These are phyloP conservation scores for Zopfia rhizophila DNA, from an alignment of 2,329 filamentous ascomycete genomes.

Conservation along the genomic window DNA sequence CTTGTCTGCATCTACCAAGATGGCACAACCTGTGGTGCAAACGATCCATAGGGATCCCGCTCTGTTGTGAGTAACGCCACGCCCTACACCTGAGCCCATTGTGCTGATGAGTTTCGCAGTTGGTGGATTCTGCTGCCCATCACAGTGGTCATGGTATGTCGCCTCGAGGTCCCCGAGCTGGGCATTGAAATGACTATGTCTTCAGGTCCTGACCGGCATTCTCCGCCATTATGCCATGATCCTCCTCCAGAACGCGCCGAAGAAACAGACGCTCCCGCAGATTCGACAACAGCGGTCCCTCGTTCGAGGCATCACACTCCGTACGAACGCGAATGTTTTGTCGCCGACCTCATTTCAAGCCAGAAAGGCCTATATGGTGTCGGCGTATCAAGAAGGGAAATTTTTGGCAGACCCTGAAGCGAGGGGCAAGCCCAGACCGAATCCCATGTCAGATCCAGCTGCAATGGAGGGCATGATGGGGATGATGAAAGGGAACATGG, in stretches of 20 bases:
- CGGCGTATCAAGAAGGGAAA: slow-evolving; percentile 83
- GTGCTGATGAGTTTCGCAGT: slow-evolving; percentile 62
- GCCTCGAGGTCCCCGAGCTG: slow-evolving; percentile 1
- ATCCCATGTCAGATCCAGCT: slow-evolving; percentile 93
- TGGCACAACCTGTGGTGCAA: slow-evolving; percentile 88
- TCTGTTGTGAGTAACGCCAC: slow-evolving; percentile 77
- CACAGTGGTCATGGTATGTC: slow-evolving; percentile 88
- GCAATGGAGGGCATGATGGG: slow-evolving; percentile 99
- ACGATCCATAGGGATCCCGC: slow-evolving; percentile 99
- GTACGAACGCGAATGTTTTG: slow-evolving; percentile 82
- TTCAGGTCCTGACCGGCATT: slow-evolving; percentile 86
- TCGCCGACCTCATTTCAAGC: slow-evolving; percentile 79
- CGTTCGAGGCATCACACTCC: slow-evolving; percentile 83
- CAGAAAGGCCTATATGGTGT: slow-evolving; percentile 82
- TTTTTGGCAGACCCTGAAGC: slow-evolving; percentile 91
- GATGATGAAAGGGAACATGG: slow-evolving; percentile 99
- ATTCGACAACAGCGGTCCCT: slow-evolving; percentile 88
- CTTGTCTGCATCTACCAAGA: slow-evolving; percentile 55
- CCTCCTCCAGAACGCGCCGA: slow-evolving; percentile 86
- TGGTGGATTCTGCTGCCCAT: slow-evolving; percentile 99
- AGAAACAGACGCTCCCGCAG: slow-evolving; percentile 78
- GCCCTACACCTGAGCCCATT: slow-evolving; percentile 2
- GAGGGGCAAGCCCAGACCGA: slow-evolving; percentile 86
- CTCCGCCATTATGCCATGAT: slow-evolving; percentile 95
- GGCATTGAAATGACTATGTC: slow-evolving; percentile 21